Percentiles rank a stretch among this genome's conserved stretches.
phyloP scores from a whole-genome alignment of 176 grass and related monocot species.

The Aechmea fasciata region DNA sequence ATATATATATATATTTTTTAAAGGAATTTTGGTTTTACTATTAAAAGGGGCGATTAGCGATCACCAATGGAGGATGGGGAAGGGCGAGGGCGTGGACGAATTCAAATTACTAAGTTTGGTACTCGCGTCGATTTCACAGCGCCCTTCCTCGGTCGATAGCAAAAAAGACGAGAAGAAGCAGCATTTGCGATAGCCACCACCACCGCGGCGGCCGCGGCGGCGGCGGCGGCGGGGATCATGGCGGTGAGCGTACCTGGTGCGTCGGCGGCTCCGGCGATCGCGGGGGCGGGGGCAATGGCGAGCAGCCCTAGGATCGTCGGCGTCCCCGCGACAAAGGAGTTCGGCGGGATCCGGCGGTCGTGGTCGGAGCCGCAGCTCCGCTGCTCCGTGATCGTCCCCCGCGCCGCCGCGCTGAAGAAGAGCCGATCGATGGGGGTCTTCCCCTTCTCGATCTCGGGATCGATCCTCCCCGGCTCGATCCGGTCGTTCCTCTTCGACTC shows the following conservation, averaged over 20 bases:
- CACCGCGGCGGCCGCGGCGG: background rate
- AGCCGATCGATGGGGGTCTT: constrained; percentile 61
- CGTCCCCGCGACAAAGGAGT: too few relatives aligned
- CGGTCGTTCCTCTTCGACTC: constrained; percentile 12
- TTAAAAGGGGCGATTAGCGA: background rate
- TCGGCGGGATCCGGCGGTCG: too few relatives aligned
- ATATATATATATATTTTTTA: too few relatives aligned
- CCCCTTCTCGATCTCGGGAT: constrained; percentile 52
- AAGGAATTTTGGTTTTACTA: background rate
- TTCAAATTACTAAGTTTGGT: background rate
- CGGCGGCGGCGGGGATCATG: constrained; percentile 4
- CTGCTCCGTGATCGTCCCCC: constrained; percentile 32
- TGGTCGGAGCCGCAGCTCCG: constrained; percentile 21
- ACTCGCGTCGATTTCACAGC: too few relatives aligned
- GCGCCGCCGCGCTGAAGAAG: constrained; percentile 44
- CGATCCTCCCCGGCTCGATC: constrained; percentile 26
- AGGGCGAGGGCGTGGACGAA: background rate
- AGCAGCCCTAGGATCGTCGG: too few relatives aligned
- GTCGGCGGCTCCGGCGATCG: too few relatives aligned
- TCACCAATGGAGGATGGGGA: background rate
- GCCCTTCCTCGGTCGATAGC: too few relatives aligned
- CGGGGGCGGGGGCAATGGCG: too few relatives aligned
- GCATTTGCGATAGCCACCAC: too few relatives aligned
- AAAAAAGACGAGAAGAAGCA: too few relatives aligned
- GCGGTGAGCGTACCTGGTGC: too few relatives aligned